Evolutionary conservation across 352 stramenopile genomes (phyloP).

Genomic region (Bremia lactucae): DNA sequence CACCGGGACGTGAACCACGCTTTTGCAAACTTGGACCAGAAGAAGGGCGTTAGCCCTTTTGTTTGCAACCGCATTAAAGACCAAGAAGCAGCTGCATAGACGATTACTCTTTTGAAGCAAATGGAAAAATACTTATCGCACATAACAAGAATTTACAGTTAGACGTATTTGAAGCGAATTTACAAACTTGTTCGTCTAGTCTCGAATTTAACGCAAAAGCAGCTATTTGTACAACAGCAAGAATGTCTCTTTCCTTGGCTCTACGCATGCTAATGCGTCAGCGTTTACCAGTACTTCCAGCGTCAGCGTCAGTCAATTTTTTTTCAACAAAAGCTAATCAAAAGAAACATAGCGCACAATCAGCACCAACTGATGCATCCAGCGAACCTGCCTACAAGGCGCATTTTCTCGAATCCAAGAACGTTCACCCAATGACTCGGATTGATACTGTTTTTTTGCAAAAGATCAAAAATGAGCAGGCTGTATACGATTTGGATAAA

Average conservation of each 20-base stretch:
- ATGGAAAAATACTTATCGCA: too few relatives aligned
- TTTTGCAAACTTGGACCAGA: constrained; percentile 45
- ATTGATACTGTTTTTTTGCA: constrained; percentile 10
- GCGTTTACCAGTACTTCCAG: constrained; percentile 1
- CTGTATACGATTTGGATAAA: constrained; percentile 27
- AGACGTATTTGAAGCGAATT: too few relatives aligned
- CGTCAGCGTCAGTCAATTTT: constrained; percentile 2
- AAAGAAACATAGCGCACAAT: neutral
- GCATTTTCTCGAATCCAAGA: constrained; percentile 20
- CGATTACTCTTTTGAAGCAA: too few relatives aligned
- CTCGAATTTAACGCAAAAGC: too few relatives aligned
- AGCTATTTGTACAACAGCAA: too few relatives aligned
- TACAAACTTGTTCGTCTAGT: too few relatives aligned
- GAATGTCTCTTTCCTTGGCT: too few relatives aligned
- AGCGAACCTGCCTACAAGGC: constrained; percentile 16
- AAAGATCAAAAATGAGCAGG: constrained; percentile 26
- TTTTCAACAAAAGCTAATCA: constrained; percentile 7
- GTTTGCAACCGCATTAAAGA: constrained; percentile 5
- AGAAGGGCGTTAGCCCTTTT: constrained; percentile 43
- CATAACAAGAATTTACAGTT: too few relatives aligned
- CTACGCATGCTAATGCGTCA: constrained; percentile 1
- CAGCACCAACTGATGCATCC: constrained; percentile 7
- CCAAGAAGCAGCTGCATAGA: constrained; percentile 1
- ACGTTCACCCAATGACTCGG: constrained; percentile 7
- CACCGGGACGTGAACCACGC: constrained; percentile 83